A percentile compares a stretch with the other conserved stretches of the same genome.
Evolutionary conservation across 306 rosid species (phyloP).

Genomic region (Rosa persica): DNA sequence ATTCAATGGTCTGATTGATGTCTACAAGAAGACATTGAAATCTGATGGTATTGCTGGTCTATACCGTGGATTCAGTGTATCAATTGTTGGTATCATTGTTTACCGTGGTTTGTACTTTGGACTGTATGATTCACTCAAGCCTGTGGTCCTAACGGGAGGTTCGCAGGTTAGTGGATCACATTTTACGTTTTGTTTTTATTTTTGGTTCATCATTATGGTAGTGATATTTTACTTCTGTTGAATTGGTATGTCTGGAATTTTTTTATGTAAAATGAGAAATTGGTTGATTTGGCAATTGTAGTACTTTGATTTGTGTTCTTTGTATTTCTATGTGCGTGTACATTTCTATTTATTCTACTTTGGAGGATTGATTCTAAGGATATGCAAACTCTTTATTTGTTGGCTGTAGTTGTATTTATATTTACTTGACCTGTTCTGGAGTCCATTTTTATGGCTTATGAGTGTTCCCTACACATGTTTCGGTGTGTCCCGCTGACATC

Average conservation of each 20-base stretch:
- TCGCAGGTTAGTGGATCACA: conserved; percentile 45
- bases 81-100: conserved; percentile 81
- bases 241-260: background rate
- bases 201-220: background rate
- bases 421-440: too few species aligned
- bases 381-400: too few species aligned
- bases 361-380: too few species aligned
- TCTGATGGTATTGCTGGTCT: conserved; percentile 82
- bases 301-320: too few species aligned
- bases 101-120: conserved; percentile 93
- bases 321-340: too few species aligned
- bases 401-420: too few species aligned
- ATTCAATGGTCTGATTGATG: conserved; percentile 81
- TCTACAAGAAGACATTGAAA: conserved; percentile 68
- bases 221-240: background rate
- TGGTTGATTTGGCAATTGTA: too few species aligned
- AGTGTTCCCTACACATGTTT: too few species aligned
- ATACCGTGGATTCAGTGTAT: conserved; percentile 83
- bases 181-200: background rate
- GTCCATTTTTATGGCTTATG: too few species aligned
- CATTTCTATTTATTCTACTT: too few species aligned
- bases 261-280: too few species aligned
- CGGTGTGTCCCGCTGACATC: background rate
- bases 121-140: conserved; percentile 77
- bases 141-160: conserved; percentile 62